Conservation (phyloP, 441 rosid genomes). For the Gossypium davidsonii region DNA sequence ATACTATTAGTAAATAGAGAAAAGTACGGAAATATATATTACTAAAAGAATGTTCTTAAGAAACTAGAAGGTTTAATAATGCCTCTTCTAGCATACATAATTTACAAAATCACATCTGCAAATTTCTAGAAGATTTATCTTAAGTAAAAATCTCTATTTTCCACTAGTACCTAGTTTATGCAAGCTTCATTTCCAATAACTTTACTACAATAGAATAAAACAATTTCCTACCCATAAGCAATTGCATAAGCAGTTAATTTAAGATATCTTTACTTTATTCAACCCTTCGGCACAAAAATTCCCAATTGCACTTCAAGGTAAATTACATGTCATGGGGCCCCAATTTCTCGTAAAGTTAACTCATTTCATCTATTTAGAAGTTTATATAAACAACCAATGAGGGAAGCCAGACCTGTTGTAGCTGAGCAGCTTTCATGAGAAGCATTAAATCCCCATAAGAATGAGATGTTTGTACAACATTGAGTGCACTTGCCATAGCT, state of each 20-base stretch:
- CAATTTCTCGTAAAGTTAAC: not conserved
- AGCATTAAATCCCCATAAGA: slow-evolving; percentile 88
- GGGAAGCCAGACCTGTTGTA: slow-evolving; percentile 47
- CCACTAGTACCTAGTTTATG: not conserved
- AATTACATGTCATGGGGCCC: not conserved
- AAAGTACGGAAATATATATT: not conserved
- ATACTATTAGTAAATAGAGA: not conserved
- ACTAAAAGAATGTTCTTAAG: not conserved
- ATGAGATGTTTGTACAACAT: slow-evolving; percentile 80
- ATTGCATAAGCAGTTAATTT: not conserved
- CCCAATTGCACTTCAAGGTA: not conserved
- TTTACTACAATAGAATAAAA: not conserved
- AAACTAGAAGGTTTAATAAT: not conserved
- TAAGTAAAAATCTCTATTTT: slow-evolving; percentile 4
- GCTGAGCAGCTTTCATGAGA: slow-evolving; percentile 53
- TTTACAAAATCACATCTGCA: not conserved
- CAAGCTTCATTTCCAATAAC: not conserved
- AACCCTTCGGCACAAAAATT: not conserved
- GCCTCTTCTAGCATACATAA: slow-evolving; percentile 5
- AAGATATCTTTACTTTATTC: not conserved
- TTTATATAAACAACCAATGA: not conserved
- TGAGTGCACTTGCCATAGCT: slow-evolving; percentile 66
- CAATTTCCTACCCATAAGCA: not conserved
- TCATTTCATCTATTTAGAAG: not conserved
- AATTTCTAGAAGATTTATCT: not conserved